Base-by-base conservation (phyloP, 2,329 filamentous ascomycete species). In the Incumbomyces delicatus region DNA sequence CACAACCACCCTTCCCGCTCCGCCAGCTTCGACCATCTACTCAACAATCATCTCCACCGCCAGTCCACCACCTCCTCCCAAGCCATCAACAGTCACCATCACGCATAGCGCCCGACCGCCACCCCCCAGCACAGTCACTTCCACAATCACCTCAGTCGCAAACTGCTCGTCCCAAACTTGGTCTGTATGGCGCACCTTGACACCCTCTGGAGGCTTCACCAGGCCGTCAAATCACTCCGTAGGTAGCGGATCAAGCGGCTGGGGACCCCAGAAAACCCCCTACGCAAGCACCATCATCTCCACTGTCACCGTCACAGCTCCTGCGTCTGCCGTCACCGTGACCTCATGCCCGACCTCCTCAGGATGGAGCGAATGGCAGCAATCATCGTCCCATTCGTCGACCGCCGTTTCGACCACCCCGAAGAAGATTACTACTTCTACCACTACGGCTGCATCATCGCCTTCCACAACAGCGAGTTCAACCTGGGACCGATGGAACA, bases 41-140 rank as follows among this genome's bases (percentile, higher is more conserved):
- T n/a, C 33, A 4, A 39, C 36, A 3, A 13, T 39, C 36, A 39
- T 22, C 18, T 18, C 36, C 3, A 39, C n/a, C 18, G 18, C 18
- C 18, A 5, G 6, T 6, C n/a, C 36, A 39, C 18, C 36, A 39
- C 36, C 36, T 18, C 14, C 36, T 22, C n/a, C 36, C 18, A 39
- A 39, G 36, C n/a, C 18, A 22, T 16, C 18, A 4, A 41, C 38
- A 29, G 35, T 47, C 44, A 47, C 44, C 27, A 30, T 30, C 16
- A 41, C 18, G 7, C 37, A 41, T 14, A 27, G 17, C 18, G 36
- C 27, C 12, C 13, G 6, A 16, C 44, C 38, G 41, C 35, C 44
- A 14, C 35, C 35, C 12, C 35, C 38, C 20, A 13, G 22, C 13
- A 39, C 44, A 41, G 29, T 42, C 44, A 47, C 37, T 20, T 47